Evolutionary conservation across 2,329 filamentous ascomycete genomes (phyloP), one percentile per base, ranked within the genome.

Genomic region (Exophiala bonariae): DNA sequence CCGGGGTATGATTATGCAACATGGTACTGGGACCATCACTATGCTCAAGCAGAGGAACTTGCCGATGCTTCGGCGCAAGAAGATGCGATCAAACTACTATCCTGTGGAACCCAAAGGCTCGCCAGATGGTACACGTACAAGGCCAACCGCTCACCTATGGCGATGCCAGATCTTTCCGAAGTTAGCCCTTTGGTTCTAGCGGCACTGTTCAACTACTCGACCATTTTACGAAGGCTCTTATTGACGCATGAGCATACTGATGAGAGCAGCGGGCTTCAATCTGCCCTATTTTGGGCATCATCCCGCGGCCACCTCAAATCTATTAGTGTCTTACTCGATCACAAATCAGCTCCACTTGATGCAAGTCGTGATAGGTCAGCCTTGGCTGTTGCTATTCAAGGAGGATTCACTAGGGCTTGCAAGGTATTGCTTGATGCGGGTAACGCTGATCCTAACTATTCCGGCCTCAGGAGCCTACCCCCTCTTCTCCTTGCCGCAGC

Each of bases 211-310:
- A 17, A 43, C 38, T 44, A 8, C 18, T 20, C 34, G 10, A 39
- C 16, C 35, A 34, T 34, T 18, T 28, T 50, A 6, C 42, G 31
- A 18, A 37, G 10, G 17, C 47, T 50, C 31, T 47, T 47, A 36
- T 17, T 22, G 14, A 18, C 16, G 16, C 42, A 26, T 41, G 30
- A 17, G n/a, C 35, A n/a, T 41, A 2, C 26, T 10, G 31, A 30
- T 23, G 31, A 38, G n/a, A 16, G 19, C 17, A 41, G 36, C n/a
- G 16, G 31, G 16, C 44, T 51, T 42, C 33, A 41, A 36, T 20
- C 26, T 23, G 48, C 44, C 17, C 32, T 49, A n/a, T 51, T 36
- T 44, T 51, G 48, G 48, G 48, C 48, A 19, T 36, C 38, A 31
- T 47, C 44, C 16, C 33, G 43, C 9, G 47, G 35, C 28, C 33